Conservation (phyloP, 495 filamentous ascomycete genomes). For the Aspergillus bertholletiae region DNA sequence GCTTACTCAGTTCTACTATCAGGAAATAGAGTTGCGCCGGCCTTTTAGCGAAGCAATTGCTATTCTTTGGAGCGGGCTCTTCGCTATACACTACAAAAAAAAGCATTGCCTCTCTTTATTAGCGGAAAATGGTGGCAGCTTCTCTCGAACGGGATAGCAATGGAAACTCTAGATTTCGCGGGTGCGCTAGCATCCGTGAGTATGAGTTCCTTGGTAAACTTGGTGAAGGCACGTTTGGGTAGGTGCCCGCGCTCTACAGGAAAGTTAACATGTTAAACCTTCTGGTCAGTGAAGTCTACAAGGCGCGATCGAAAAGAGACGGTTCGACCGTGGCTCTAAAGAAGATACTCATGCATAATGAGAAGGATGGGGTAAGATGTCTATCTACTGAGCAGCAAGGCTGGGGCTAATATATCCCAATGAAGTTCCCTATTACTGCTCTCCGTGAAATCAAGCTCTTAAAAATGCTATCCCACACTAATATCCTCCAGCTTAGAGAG, state of each 20-base stretch:
- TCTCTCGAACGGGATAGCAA: constrained; percentile 31
- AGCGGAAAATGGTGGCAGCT: constrained; percentile 29
- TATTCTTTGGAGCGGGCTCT: background rate
- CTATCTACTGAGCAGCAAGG: background rate
- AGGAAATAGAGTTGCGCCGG: background rate
- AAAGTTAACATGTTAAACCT: background rate
- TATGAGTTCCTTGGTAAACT: constrained; percentile 90
- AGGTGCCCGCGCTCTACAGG: constrained; percentile 14
- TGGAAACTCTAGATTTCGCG: constrained; percentile 58
- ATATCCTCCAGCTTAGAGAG: constrained; percentile 83
- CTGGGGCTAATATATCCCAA: constrained; percentile 7
- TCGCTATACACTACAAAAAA: background rate
- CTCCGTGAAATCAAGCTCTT: constrained; percentile 97
- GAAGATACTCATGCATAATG: constrained; percentile 96
- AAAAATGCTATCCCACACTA: constrained; percentile 87
- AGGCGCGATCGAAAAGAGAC: constrained; percentile 72
- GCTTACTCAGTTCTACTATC: background rate
- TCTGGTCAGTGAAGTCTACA: constrained; percentile 77
- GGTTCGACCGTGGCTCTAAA: constrained; percentile 80
- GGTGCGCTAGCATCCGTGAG: constrained; percentile 82
- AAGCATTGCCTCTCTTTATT: background rate
- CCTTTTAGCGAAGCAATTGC: background rate
- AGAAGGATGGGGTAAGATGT: constrained; percentile 78
- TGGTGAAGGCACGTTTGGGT: constrained; percentile 97
- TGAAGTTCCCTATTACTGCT: constrained; percentile 91